Percentiles rank a stretch among this genome's conserved stretches.
Conservation (phyloP, 106 monocot species). For the Dioscorea alata region DNA sequence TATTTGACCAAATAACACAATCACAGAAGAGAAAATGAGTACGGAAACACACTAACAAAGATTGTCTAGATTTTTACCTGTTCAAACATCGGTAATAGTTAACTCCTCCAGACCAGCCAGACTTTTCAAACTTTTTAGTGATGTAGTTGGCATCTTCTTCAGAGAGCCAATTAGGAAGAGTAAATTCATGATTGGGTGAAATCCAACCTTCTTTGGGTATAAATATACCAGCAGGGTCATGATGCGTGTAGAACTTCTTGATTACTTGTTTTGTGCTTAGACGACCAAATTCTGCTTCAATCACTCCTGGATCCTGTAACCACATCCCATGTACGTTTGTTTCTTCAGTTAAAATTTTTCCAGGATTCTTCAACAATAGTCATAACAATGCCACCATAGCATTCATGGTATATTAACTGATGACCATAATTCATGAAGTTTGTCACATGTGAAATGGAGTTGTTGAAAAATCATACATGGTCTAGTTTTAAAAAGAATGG, state of each 20-base stretch:
- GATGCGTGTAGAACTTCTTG: not conserved
- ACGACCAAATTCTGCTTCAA: constrained; percentile 7
- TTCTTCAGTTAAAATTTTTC: no score
- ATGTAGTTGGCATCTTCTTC: constrained; percentile 33
- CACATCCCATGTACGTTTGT: not conserved
- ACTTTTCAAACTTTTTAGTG: constrained; percentile 20
- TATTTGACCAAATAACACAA: no score
- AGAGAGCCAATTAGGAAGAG: constrained; percentile 30
- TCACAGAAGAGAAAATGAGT: not conserved
- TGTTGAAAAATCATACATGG: no score
- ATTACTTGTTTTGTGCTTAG: not conserved
- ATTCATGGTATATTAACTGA: no score
- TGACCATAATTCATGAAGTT: no score
- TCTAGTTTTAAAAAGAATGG: no score
- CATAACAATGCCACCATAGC: no score
- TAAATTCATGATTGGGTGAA: constrained; percentile 7
- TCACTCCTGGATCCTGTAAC: constrained; percentile 11
- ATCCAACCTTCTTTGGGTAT: constrained; percentile 9
- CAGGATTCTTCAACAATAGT: no score
- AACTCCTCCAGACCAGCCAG: constrained; percentile 33
- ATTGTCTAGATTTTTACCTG: constrained; percentile 11
- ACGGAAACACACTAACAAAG: no score
- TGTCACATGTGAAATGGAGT: no score
- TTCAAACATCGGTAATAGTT: constrained; percentile 40
- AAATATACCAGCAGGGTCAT: not conserved